Conservation (phyloP, 148 eudicot species). For the Rhododendron kiyosumense region DNA sequence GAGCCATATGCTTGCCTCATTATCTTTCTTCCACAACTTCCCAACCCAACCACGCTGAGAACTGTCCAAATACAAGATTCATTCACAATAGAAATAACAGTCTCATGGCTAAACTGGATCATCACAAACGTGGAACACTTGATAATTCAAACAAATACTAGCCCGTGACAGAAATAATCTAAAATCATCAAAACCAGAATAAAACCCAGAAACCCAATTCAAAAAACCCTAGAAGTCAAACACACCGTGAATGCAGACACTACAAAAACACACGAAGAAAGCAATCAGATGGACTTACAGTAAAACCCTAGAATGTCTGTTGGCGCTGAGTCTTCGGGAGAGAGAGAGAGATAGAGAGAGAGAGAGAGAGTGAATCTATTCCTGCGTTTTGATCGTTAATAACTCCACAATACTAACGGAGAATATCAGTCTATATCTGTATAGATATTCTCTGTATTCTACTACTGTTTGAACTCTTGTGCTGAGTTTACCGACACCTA, state of each 20-base stretch:
- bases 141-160: neutral
- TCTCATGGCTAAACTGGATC: neutral
- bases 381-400: neutral
- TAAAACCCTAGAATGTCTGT: neutral
- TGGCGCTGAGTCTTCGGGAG: neutral
- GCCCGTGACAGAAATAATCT: neutral
- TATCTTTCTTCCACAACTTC: neutral
- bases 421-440: neutral
- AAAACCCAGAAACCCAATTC: neutral
- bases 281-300: constrained; percentile 5
- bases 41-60: neutral
- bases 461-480: neutral
- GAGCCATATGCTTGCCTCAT: neutral
- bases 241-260: neutral
- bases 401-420: neutral
- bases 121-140: neutral
- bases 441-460: neutral
- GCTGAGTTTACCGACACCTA: neutral
- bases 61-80: neutral
- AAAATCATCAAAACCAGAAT: neutral
- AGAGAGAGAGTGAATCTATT: neutral
- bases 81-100: neutral
- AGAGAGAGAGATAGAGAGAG: neutral
- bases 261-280: neutral
- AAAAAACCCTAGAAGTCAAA: neutral